Evolutionary conservation across 768 basidiomycete species (phyloP), one percentile per base, ranked within the genome.

Genomic region (Hemileccinum impolitum): DNA sequence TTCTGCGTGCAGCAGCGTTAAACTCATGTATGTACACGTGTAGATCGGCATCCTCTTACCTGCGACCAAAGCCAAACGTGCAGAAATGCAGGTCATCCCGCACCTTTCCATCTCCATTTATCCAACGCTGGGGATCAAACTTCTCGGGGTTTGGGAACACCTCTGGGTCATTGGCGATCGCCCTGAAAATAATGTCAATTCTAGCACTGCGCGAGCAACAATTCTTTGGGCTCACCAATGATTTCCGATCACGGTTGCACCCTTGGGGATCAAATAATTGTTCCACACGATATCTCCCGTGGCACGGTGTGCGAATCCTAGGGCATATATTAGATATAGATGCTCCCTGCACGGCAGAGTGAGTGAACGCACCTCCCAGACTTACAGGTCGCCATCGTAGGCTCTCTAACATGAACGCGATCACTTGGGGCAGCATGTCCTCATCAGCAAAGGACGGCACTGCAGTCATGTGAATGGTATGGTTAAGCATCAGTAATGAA

Each of bases 281-380:
- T 58, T 61, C 47, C 65, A 65, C 4, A 68, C 32, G 13, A 87
- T 72, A 44, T 86, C 83, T 40, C 74, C 75, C 1, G 79, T 85
- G 0, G 83, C 75, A 40, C 76, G 75, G 52, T 87, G 84, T 0
- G 79, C 72, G 45, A 85, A 79, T 1, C 84, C 83, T 61, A 21
- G 23, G 71, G 67, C 5, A 72, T 66, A 17, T 7, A 6, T 26
- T 7, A 2, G 12, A 26, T 4, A 43, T 28, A 48, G n/a, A 34
- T 7, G 15, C 9, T 9, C 12, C 13, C 6, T 19, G 18, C 25
- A 38, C 5, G 31, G 13, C n/a, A 13, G 21, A 23, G 13, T 10
- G 3, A 25, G n/a, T 5, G 19, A 38, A 51, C 53, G 38, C 21
- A 55, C 69, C 71, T 51, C 59, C 58, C 4, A 65, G 39, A 8